Percentiles rank a stretch among this genome's conserved stretches.
phyloP scores from a whole-genome alignment of 164 flowering plant genomes.

The Magnolia kwangsiensis region DNA sequence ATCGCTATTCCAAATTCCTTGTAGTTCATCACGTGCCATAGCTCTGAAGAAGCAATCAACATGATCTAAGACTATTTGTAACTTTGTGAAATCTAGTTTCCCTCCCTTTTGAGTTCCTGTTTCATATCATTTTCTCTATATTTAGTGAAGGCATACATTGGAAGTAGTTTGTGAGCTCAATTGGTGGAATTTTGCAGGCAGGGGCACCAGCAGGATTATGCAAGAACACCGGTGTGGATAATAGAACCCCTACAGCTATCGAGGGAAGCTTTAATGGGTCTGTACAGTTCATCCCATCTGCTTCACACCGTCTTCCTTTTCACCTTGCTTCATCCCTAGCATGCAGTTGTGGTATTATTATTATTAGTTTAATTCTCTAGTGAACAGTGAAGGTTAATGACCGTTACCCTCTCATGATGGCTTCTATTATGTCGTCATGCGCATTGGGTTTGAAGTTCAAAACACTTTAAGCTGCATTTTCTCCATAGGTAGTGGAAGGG shows the following conservation, averaged over 20 bases:
- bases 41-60: no score
- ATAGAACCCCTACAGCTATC: conserved; percentile 29
- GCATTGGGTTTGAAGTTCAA: conserved; percentile 13
- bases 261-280: conserved; percentile 56
- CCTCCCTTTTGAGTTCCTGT: not conserved
- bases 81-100: not conserved
- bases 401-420: conserved; percentile 9
- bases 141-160: not conserved
- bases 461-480: conserved; percentile 13
- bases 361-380: conserved; percentile 7
- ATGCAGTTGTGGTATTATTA: conserved; percentile 19
- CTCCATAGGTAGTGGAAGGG: conserved; percentile 15
- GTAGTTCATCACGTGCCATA: no score
- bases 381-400: conserved; percentile 5
- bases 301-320: conserved; percentile 33
- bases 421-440: conserved; percentile 9
- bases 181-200: conserved; percentile 49
- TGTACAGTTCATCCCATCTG: conserved; percentile 64
- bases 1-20: no score
- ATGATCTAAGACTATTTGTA: not conserved
- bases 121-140: not conserved
- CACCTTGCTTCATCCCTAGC: conserved; percentile 21
- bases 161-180: not conserved
- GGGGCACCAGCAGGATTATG: conserved; percentile 77
- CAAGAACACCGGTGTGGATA: conserved; percentile 44